Evolutionary conservation across 257 asterid genomes (phyloP).

Genomic region (Solanum megistacrolobum): DNA sequence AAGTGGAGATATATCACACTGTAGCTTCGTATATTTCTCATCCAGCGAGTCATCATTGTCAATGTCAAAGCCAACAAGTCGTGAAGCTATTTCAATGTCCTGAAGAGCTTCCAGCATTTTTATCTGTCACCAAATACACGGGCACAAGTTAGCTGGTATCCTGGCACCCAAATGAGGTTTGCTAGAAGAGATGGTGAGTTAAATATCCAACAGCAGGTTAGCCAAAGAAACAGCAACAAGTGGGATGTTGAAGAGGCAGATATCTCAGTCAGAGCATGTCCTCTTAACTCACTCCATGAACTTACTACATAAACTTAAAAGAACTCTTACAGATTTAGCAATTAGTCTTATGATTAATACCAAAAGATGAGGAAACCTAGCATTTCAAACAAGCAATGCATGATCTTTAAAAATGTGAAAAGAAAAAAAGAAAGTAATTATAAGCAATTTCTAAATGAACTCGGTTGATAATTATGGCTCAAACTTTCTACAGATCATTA

Average conservation of each 20-base stretch:
- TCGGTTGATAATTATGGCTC: neutral
- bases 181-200: neutral
- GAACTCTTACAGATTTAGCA: neutral
- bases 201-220: neutral
- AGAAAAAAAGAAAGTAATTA: neutral
- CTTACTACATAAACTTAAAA: neutral
- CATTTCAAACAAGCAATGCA: neutral
- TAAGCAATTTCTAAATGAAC: neutral
- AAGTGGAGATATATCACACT: conserved; percentile 70
- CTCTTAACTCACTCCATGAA: neutral
- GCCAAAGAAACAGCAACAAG: neutral
- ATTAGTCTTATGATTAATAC: neutral
- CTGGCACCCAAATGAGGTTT: neutral
- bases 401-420: neutral
- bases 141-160: neutral
- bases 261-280: neutral
- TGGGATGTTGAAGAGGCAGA: neutral
- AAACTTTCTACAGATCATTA: neutral
- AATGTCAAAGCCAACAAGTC: conserved; percentile 69
- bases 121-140: conserved; percentile 41
- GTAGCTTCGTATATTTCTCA: conserved; percentile 69
- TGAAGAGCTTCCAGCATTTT: conserved; percentile 99
- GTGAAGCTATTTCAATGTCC: conserved; percentile 95
- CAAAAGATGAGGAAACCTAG: neutral
- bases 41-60: conserved; percentile 64